Percentiles rank a stretch among this genome's conserved stretches.
Conservation (phyloP, 441 rosid species). For the Gossypium davidsonii region DNA sequence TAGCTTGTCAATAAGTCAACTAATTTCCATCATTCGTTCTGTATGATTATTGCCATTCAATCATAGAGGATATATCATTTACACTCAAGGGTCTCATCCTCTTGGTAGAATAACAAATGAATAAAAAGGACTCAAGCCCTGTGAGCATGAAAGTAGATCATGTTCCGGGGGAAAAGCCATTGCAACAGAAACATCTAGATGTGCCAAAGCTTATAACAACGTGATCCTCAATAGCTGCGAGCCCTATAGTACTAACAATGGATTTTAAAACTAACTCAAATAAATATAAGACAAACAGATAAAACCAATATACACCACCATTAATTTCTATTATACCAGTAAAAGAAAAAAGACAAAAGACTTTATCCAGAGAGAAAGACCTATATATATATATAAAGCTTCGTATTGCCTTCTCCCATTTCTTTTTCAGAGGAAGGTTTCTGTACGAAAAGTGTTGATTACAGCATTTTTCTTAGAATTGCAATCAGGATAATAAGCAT, state of each 20-base stretch:
- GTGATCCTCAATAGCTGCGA: background rate
- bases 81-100: background rate
- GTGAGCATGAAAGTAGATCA: background rate
- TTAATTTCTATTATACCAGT: background rate
- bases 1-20: background rate
- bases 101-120: too few species aligned
- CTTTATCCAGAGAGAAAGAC: background rate
- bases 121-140: too few species aligned
- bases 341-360: background rate
- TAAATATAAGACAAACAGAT: background rate
- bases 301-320: background rate
- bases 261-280: background rate
- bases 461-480: background rate
- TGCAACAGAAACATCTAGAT: background rate
- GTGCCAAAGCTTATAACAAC: background rate
- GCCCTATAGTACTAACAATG: background rate
- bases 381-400: too few species aligned
- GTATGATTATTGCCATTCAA: background rate
- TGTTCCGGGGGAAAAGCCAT: background rate
- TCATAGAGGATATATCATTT: background rate
- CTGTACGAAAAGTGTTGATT: background rate
- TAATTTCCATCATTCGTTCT: background rate
- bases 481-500: background rate
- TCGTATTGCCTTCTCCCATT: background rate
- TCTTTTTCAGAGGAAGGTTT: background rate